A percentile compares a stretch with the other conserved stretches of the same genome.
These are phyloP conservation scores for Pyracantha coccinea DNA, from an alignment of 331 rosid species.

Conservation along the genomic window DNA sequence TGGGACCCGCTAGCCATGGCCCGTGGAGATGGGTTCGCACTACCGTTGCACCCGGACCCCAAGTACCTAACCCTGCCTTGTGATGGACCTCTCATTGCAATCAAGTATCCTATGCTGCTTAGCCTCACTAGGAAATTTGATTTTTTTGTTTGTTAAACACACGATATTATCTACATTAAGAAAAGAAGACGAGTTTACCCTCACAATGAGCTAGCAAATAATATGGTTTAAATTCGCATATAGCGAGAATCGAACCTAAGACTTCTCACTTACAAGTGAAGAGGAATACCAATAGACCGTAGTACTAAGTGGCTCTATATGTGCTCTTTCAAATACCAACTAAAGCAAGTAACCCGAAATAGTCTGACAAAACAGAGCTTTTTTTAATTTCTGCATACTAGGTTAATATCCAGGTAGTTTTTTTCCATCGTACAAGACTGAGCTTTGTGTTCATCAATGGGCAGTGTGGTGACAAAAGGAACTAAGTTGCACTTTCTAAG, in stretches of 20 bases:
- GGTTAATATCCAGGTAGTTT: neutral
- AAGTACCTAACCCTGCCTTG: constrained; percentile 11
- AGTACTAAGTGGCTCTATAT: neutral
- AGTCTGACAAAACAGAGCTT: neutral
- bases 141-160: no score
- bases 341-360: neutral
- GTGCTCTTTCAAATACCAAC: neutral
- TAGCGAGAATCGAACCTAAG: no score
- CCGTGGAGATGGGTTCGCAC: constrained; percentile 16
- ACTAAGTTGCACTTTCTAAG: neutral
- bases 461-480: neutral
- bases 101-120: constrained; percentile 42
- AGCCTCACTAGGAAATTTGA: no score
- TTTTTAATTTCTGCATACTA: neutral
- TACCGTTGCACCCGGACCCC: constrained; percentile 34
- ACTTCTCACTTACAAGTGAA: no score
- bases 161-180: no score
- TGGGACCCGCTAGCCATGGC: constrained; percentile 13
- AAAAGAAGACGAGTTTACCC: fast-evolving
- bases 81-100: constrained; percentile 11
- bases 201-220: no score
- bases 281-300: neutral
- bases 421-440: neutral
- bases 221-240: no score
- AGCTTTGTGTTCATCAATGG: neutral